Evolutionary conservation across 257 asterid species (phyloP).

Genomic region (Cinchona pubescens): DNA sequence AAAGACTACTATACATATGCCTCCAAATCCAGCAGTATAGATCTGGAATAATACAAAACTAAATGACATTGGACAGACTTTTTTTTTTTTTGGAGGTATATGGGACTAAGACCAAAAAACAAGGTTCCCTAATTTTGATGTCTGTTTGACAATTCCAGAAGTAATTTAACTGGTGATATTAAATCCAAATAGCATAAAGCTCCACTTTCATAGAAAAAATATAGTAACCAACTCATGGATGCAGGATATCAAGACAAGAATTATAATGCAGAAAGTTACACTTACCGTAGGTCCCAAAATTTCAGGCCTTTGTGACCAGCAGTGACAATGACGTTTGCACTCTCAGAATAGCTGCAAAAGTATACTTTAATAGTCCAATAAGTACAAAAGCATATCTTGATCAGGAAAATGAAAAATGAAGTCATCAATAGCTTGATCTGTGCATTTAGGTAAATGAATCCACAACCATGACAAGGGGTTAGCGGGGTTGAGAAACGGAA

Average conservation of each 20-base stretch:
- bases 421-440: neutral
- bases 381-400: neutral
- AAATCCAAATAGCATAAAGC: neutral
- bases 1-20: neutral
- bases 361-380: conserved; percentile 7
- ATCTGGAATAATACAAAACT: neutral
- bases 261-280: neutral
- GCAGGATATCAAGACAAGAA: neutral
- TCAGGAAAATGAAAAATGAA: neutral
- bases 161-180: neutral
- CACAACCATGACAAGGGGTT: neutral
- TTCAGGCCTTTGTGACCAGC: conserved; percentile 76
- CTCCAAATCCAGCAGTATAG: no score
- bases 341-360: conserved; percentile 60
- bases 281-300: conserved; percentile 91
- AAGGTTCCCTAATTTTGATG: neutral
- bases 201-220: neutral
- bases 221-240: neutral
- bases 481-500: neutral
- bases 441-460: neutral
- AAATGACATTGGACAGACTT: no score
- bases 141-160: neutral
- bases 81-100: no score
- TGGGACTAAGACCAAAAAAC: neutral
- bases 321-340: conserved; percentile 56